Evolutionary conservation across 306 rosid genomes (phyloP).

Genomic region (Trichosanthes cucumerina): DNA sequence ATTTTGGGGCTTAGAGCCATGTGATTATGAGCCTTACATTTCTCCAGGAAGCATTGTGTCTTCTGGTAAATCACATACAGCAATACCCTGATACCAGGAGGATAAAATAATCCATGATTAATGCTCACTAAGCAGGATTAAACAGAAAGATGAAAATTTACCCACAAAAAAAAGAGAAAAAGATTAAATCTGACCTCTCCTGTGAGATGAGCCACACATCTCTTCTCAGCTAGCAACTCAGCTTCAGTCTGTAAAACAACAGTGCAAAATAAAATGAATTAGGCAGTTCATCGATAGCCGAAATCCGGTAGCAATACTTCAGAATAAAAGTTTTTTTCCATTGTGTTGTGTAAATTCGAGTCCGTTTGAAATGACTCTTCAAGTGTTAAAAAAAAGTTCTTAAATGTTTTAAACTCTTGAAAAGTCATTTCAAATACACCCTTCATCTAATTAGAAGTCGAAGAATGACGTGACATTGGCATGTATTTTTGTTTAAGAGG

Average conservation of each 20-base stretch:
- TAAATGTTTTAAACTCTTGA: too few species aligned
- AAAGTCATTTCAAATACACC: background rate
- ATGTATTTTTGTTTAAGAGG: background rate
- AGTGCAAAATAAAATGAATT: background rate
- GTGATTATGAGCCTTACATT: constrained; percentile 34
- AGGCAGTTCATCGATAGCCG: background rate
- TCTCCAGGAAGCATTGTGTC: constrained; percentile 99
- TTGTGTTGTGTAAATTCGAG: background rate
- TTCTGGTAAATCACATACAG: constrained; percentile 84
- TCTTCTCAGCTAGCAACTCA: constrained; percentile 87
- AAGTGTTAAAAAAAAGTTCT: too few species aligned
- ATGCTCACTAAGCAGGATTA: background rate
- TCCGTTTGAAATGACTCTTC: too few species aligned
- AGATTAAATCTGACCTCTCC: constrained; percentile 58
- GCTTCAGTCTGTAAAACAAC: constrained; percentile 68
- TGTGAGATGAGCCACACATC: constrained; percentile 89
- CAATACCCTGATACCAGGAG: constrained; percentile 46
- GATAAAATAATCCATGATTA: background rate
- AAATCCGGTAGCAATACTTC: background rate
- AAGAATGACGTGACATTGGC: background rate
- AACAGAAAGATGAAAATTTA: background rate
- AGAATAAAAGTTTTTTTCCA: background rate
- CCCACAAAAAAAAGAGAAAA: background rate
- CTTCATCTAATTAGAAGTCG: background rate
- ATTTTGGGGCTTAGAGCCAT: background rate